phyloP scores from a whole-genome alignment of 192 early-diverging fungal genomes.

The Fimicolochytrium jonesii region DNA sequence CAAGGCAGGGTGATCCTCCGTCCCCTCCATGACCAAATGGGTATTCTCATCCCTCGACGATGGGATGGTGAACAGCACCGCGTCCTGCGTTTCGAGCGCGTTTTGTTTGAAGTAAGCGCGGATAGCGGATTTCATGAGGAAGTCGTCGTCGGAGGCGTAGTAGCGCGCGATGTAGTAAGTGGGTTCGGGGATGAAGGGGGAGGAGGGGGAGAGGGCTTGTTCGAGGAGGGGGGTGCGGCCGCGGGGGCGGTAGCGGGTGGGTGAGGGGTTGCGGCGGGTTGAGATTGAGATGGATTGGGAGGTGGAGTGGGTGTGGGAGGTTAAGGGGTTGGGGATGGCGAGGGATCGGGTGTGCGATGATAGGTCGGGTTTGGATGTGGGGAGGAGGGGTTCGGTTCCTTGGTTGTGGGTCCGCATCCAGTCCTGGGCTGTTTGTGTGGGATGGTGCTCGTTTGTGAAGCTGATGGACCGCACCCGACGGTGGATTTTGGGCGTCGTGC shows the following conservation, averaged over 20 bases:
- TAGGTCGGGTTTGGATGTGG: not conserved
- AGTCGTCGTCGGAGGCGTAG: conserved; percentile 69
- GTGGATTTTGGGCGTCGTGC: conserved; percentile 16
- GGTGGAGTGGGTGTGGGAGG: not conserved
- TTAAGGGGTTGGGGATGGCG: not conserved
- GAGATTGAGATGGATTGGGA: not conserved
- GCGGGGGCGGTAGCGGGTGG: not conserved
- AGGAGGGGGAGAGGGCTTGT: conserved; percentile 2
- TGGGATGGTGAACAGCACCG: conserved; percentile 60
- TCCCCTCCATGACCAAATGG: conserved; percentile 3
- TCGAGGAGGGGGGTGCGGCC: conserved; percentile 4
- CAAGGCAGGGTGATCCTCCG: conserved; percentile 40
- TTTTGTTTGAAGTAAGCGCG: conserved; percentile 59
- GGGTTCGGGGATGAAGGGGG: not conserved
- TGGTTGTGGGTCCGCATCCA: conserved; percentile 25
- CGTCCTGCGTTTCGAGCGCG: conserved; percentile 61
- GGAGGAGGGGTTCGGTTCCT: not conserved
- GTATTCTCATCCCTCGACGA: not conserved
- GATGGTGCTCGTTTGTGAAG: conserved; percentile 30
- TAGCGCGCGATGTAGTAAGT: conserved; percentile 23
- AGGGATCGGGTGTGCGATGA: not conserved
- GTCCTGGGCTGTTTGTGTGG: conserved; percentile 20
- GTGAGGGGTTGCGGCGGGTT: not conserved
- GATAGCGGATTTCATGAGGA: conserved; percentile 55
- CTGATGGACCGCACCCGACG: conserved; percentile 29